Conservation (phyloP, 805 yeast genomes). For the Brettanomyces custersianus region DNA sequence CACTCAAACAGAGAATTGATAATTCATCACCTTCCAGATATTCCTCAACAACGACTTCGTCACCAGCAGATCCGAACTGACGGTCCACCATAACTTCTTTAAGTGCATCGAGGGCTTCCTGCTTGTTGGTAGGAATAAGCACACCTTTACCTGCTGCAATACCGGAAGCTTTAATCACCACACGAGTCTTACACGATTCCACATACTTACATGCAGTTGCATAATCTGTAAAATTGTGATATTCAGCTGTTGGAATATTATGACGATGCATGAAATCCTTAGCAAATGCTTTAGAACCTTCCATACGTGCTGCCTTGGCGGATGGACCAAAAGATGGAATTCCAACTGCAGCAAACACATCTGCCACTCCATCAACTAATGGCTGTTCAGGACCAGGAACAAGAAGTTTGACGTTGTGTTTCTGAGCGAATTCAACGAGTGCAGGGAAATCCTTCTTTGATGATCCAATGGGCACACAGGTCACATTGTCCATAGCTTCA, state of each 20-base stretch:
- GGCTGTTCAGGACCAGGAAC: slow-evolving; percentile 99
- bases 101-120: slow-evolving; percentile 80
- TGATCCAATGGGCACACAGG: slow-evolving; percentile 62
- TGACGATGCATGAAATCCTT: slow-evolving; percentile 90
- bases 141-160: slow-evolving; percentile 99
- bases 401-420: slow-evolving; percentile 60
- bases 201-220: slow-evolving; percentile 71
- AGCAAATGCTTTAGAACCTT: slow-evolving; percentile 92
- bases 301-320: slow-evolving; percentile 83
- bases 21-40: slow-evolving; percentile 95
- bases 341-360: slow-evolving; percentile 69
- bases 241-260: slow-evolving; percentile 89
- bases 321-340: slow-evolving; percentile 97
- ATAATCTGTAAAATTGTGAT: slow-evolving; percentile 69
- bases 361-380: slow-evolving; percentile 83
- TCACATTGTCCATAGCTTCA: slow-evolving; percentile 43
- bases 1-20: slow-evolving; percentile 83
- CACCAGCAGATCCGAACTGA: slow-evolving; percentile 90
- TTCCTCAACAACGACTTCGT: slow-evolving; percentile 92
- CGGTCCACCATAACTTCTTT: slow-evolving; percentile 82
- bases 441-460: slow-evolving; percentile 57
- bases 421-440: slow-evolving; percentile 66
- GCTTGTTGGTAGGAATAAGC: slow-evolving; percentile 72
- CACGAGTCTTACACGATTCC: slow-evolving; percentile 52
- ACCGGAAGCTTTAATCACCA: slow-evolving; percentile 95